Conservation (phyloP, 106 monocot species). For the Allium fistulosum region DNA sequence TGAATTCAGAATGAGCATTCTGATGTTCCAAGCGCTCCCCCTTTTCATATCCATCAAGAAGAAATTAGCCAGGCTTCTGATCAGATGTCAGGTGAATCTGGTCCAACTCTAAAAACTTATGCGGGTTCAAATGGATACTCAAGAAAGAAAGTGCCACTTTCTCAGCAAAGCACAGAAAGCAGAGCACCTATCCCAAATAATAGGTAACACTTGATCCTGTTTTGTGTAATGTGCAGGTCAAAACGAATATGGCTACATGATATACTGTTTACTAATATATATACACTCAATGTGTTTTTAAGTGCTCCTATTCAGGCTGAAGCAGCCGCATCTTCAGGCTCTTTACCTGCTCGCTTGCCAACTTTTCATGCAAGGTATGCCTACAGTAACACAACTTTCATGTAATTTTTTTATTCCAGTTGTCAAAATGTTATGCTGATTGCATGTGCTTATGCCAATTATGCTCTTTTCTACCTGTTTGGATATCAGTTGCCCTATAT, state of each 20-base stretch:
- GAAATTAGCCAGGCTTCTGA: conserved; percentile 38
- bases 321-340: conserved; percentile 37
- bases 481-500: too few relatives aligned
- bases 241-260: background rate
- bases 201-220: conserved; percentile 19
- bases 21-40: conserved; percentile 91
- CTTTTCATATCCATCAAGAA: conserved; percentile 40
- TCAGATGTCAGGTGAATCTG: conserved; percentile 9
- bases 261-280: background rate
- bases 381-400: background rate
- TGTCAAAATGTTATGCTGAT: background rate
- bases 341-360: conserved; percentile 52
- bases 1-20: conserved; percentile 23
- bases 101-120: conserved; percentile 9
- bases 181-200: conserved; percentile 22
- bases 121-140: conserved; percentile 24
- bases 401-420: background rate
- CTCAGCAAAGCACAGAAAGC: conserved; percentile 19
- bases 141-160: conserved; percentile 18
- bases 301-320: conserved; percentile 29
- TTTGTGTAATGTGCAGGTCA: background rate
- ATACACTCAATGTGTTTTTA: conserved; percentile 9
- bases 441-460: background rate
- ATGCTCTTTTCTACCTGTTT: too few relatives aligned
- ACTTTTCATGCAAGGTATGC: conserved; percentile 85